Evolutionary conservation across 208 protist genomes (phyloP), one percentile per base, ranked within the genome.

Genomic region (Trypanosoma scelopori): DNA sequence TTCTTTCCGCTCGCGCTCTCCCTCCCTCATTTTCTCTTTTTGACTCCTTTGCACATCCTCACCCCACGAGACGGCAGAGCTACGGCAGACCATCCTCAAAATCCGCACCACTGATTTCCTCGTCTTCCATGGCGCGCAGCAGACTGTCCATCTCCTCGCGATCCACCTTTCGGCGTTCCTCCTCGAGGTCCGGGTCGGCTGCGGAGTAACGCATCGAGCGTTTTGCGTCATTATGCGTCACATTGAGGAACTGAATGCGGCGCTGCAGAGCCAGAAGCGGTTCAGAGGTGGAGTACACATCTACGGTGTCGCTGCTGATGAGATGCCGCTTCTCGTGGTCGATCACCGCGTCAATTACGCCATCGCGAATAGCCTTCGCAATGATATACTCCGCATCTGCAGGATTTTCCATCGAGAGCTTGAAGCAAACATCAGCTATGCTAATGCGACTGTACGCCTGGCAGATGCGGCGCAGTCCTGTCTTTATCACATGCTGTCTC

Each of bases 351-450:
- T 98, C 95, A 70, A 99, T 99, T 18, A 99, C 97, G 58, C 96
- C 93, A 80, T 99, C 97, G 64, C 86, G 88, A 57, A 99, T 98
- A 32, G 98, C 98, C 83, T 99, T 99, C 42, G 98, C 88, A 41
- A 98, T 93, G 65, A 99, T 99, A 78, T 97, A 98, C 86, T 99
- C 96, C 7, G 94, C 96, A 87, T 99, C 97, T 20, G 96, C 85
- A 11, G 89, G 72, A 61, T 93, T 95, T 68, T 98, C 97, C 63
- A 99, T 95, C 5, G 93, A 72, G 23, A 99, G 86, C 82, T 99
- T 99, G 49, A 83, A 64, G 70, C 92, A 97, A 58, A 99, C 84
- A 57, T 99, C 97, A 1, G 69, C 59, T 32, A 99, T 92, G 52
- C 96, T 97, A 68, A 99, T 99, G 63, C 95, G 86, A 39, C 95